These are phyloP conservation scores for Filobasidium floriforme DNA, from an alignment of 768 basidiomycete genomes.

Conservation along the genomic window DNA sequence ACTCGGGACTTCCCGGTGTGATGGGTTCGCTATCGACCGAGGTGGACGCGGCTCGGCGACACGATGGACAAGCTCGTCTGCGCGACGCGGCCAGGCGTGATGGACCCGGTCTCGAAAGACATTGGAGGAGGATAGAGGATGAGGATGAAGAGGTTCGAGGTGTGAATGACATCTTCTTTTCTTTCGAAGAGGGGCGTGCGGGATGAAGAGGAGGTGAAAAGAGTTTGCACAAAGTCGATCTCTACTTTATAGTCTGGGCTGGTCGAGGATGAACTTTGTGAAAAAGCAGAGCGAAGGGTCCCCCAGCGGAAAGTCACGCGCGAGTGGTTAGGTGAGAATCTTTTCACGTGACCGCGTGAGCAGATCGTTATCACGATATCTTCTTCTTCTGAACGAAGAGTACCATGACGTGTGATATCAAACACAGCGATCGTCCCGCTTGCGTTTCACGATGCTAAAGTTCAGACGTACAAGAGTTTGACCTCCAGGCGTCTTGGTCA, in stretches of 20 bases:
- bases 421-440: background rate
- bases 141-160: conserved; percentile 10
- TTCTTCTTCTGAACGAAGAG: too few relatives aligned
- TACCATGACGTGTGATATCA: conserved; percentile 1
- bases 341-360: too few relatives aligned
- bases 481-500: too few relatives aligned
- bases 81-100: conserved; percentile 17
- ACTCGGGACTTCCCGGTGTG: background rate
- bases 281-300: background rate
- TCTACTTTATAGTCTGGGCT: too few relatives aligned
- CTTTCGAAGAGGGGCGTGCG: too few relatives aligned
- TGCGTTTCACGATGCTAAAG: too few relatives aligned
- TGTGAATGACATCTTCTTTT: background rate
- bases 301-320: background rate
- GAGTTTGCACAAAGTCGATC: too few relatives aligned
- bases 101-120: conserved; percentile 21
- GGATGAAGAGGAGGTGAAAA: too few relatives aligned
- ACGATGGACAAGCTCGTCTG: conserved; percentile 13
- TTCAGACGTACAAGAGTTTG: too few relatives aligned
- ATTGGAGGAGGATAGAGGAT: conserved; percentile 10
- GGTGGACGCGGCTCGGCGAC: conserved; percentile 3
- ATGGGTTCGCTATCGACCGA: conserved; percentile 2
- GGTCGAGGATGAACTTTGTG: too few relatives aligned
- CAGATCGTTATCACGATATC: too few relatives aligned
- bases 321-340: too few relatives aligned